Percentiles rank a stretch among this genome's conserved stretches.
phyloP scores from a whole-genome alignment of 202 grass and related monocot genomes.

The Panicum virgatum region DNA sequence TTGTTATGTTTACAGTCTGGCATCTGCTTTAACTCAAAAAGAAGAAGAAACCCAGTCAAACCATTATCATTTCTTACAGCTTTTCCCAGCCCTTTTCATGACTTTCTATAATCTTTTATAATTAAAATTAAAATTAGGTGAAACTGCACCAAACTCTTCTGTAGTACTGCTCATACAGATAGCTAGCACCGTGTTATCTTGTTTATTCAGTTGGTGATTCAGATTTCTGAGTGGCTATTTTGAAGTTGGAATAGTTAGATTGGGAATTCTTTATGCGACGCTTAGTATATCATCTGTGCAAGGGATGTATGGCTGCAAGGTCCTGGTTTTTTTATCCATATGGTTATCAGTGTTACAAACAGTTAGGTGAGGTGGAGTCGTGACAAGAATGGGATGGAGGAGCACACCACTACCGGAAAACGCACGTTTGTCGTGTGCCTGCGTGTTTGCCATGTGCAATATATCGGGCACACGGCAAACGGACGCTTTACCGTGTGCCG shows the following conservation, averaged over 20 bases:
- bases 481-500: too few relatives aligned
- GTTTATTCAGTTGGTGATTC: constrained; percentile 15
- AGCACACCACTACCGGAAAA: too few relatives aligned
- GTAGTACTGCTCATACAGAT: not conserved
- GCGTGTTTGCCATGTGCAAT: too few relatives aligned
- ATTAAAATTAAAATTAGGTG: constrained; percentile 8
- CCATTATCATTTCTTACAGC: not conserved
- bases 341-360: not conserved
- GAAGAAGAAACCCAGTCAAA: not conserved
- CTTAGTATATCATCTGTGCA: constrained; percentile 20
- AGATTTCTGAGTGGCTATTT: not conserved
- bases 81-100: not conserved
- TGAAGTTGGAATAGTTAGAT: constrained; percentile 2
- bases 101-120: not conserved
- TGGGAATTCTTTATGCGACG: not conserved
- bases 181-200: not conserved
- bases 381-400: too few relatives aligned
- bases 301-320: not conserved
- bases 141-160: not conserved
- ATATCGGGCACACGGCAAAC: too few relatives aligned
- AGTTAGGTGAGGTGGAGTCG: too few relatives aligned
- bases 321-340: not conserved
- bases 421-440: too few relatives aligned
- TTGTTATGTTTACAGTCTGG: not conserved
- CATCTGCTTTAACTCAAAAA: not conserved